Conservation (phyloP, 2,329 filamentous ascomycete genomes). For the Aspergillus ustus region DNA sequence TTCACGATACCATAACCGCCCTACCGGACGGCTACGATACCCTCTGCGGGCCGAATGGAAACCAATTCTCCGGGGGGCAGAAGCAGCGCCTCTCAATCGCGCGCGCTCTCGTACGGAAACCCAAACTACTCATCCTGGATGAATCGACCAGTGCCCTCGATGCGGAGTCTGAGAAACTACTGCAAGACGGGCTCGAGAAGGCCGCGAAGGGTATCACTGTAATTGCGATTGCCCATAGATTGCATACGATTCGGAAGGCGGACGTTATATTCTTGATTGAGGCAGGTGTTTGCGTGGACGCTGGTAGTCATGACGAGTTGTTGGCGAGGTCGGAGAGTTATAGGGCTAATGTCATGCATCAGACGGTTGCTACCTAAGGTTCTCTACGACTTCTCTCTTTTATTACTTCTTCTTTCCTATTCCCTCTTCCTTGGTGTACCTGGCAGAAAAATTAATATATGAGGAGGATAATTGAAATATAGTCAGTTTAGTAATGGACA, state of each 20-base stretch:
- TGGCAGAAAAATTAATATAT: not conserved
- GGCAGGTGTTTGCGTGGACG: conserved; percentile 65
- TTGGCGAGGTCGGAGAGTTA: conserved; percentile 51
- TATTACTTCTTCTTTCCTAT: not conserved
- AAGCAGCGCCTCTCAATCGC: conserved; percentile 64
- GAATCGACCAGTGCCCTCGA: conserved; percentile 66
- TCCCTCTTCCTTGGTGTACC: not conserved
- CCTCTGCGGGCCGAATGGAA: conserved; percentile 59
- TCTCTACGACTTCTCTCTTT: not conserved
- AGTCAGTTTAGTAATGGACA: too few species aligned
- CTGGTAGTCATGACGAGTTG: conserved; percentile 66
- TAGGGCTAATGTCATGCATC: conserved; percentile 44
- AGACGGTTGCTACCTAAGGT: conserved; percentile 30
- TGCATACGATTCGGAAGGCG: conserved; percentile 65
- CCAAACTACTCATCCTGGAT: conserved; percentile 62
- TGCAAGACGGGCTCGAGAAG: conserved; percentile 49
- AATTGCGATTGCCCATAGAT: conserved; percentile 48
- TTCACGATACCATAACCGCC: conserved; percentile 68
- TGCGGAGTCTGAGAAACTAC: conserved; percentile 54
- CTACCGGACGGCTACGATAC: conserved; percentile 71
- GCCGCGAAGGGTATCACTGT: conserved; percentile 44
- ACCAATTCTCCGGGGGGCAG: conserved; percentile 62
- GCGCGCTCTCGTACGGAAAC: conserved; percentile 59
- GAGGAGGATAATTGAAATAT: not conserved
- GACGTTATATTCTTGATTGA: conserved; percentile 80